phyloP scores from a whole-genome alignment of 225 moss, liverwort and hornwort species.

The Sphagnum tenellum region DNA sequence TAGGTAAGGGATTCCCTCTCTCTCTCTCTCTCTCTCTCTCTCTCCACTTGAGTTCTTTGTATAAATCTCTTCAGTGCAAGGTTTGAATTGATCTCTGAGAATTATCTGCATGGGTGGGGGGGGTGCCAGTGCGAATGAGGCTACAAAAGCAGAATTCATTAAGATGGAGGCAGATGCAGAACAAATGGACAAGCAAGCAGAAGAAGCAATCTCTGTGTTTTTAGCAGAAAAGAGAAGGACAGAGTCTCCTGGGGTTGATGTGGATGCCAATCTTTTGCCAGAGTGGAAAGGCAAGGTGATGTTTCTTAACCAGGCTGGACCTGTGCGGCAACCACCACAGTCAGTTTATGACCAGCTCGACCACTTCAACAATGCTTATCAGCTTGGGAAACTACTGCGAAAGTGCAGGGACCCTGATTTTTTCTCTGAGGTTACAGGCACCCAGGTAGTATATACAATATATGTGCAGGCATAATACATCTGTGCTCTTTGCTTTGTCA shows the following conservation, averaged over 20 bases:
- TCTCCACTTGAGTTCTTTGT: not conserved
- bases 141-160: constrained; percentile 51
- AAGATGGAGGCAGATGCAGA: constrained; percentile 57
- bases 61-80: not conserved
- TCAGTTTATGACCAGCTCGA: constrained; percentile 58
- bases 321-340: constrained; percentile 67
- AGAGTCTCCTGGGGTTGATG: constrained; percentile 44
- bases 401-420: constrained; percentile 76
- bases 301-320: constrained; percentile 73
- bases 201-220: constrained; percentile 71
- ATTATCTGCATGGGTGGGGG: no score
- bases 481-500: no score
- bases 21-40: constrained; percentile 4
- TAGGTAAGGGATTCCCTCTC: constrained; percentile 34
- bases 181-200: constrained; percentile 80
- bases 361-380: constrained; percentile 53
- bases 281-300: constrained; percentile 96
- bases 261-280: constrained; percentile 43
- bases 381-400: constrained; percentile 68
- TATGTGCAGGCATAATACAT: no score
- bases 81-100: not conserved
- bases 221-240: constrained; percentile 61
- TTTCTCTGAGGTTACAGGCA: constrained; percentile 76
- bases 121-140: constrained; percentile 45
- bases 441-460: constrained; percentile 37